These are phyloP conservation scores for Dryadomyces sulphureus DNA, from an alignment of 2,329 filamentous ascomycete genomes.

Conservation along the genomic window DNA sequence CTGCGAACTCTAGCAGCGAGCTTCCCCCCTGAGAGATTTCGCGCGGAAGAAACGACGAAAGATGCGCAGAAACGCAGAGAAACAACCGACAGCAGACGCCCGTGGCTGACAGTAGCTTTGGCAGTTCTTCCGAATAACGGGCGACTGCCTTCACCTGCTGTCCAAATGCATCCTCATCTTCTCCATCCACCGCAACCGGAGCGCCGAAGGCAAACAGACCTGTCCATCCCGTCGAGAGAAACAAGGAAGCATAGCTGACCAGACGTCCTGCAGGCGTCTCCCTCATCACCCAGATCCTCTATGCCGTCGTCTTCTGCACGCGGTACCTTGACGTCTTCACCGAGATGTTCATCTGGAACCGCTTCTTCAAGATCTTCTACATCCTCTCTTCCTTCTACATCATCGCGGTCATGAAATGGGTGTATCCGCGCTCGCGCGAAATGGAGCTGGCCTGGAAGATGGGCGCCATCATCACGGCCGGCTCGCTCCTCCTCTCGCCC, in stretches of 20 bases:
- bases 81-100: neutral
- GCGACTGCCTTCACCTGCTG: conserved; percentile 68
- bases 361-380: conserved; percentile 81
- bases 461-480: conserved; percentile 52
- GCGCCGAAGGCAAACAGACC: conserved; percentile 54
- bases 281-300: conserved; percentile 79
- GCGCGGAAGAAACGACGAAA: too few relatives aligned
- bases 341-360: conserved; percentile 49
- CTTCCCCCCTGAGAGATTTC: neutral
- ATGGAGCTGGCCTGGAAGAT: conserved; percentile 89
- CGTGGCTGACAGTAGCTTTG: neutral
- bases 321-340: conserved; percentile 74
- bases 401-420: conserved; percentile 71
- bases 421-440: conserved; percentile 79
- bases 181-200: conserved; percentile 77
- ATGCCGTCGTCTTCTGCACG: conserved; percentile 70
- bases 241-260: neutral
- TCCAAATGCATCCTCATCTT: conserved; percentile 87
- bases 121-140: conserved; percentile 59
- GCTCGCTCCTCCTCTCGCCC: conserved; percentile 53
- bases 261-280: conserved; percentile 50
- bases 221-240: neutral
- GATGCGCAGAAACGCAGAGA: neutral
- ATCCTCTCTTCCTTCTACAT: conserved; percentile 74
- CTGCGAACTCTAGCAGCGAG: neutral